phyloP scores from a whole-genome alignment of 2,329 filamentous ascomycete genomes.

The Catunica adiposa region DNA sequence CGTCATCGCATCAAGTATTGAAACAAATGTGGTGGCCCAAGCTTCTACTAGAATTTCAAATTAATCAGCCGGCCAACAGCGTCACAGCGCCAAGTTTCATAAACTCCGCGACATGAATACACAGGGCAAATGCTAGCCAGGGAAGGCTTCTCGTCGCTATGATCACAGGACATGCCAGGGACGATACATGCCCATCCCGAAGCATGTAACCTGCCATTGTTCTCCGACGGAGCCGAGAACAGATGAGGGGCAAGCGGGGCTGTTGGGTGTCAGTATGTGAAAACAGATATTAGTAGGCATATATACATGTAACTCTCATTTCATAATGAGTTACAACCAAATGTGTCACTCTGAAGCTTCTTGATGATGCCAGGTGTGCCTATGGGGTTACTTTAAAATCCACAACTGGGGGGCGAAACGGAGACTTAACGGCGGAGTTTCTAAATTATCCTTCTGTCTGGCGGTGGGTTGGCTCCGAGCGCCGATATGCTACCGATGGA shows the following conservation, averaged over 20 bases:
- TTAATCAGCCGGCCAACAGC: neutral
- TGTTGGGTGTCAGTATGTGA: neutral
- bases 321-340: too few relatives aligned
- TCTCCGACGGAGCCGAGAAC: neutral
- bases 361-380: too few relatives aligned
- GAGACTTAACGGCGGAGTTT: too few relatives aligned
- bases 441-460: too few relatives aligned
- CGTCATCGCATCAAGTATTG: too few relatives aligned
- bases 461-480: too few relatives aligned
- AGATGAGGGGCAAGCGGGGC: neutral
- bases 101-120: neutral
- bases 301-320: neutral
- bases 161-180: neutral
- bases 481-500: too few relatives aligned
- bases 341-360: too few relatives aligned
- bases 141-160: neutral
- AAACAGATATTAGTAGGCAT: neutral
- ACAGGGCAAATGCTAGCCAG: too few relatives aligned
- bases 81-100: neutral
- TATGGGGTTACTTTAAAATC: too few relatives aligned
- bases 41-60: neutral
- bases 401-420: too few relatives aligned
- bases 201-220: neutral
- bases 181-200: neutral
- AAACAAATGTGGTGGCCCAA: neutral